Conservation (phyloP, 164 flowering plant species). For the Stephania japonica region DNA sequence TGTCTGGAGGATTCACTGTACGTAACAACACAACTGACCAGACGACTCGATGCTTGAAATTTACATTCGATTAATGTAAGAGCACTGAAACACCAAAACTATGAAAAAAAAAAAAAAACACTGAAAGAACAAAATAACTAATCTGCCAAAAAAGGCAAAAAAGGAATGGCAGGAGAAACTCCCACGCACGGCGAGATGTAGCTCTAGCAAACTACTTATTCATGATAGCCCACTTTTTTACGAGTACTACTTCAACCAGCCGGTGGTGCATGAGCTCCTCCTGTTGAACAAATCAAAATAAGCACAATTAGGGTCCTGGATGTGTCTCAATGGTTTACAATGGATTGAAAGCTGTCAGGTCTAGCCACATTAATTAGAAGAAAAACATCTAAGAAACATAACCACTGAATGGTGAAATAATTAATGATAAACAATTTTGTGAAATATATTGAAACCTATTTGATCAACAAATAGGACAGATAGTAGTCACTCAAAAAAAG, state of each 20-base stretch:
- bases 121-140: not conserved
- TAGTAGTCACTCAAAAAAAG: no score
- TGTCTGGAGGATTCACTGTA: not conserved
- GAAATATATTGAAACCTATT: no score
- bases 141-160: conserved; percentile 9
- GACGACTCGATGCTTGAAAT: not conserved
- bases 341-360: no score
- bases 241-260: conserved; percentile 26
- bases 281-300: conserved; percentile 16
- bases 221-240: conserved; percentile 10
- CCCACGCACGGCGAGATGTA: conserved; percentile 16
- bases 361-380: no score
- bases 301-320: not conserved
- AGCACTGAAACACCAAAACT: not conserved
- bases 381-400: no score
- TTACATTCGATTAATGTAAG: not conserved
- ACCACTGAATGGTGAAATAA: no score
- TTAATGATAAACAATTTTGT: no score
- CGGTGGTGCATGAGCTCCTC: conserved; percentile 30
- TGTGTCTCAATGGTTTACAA: not conserved
- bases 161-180: not conserved
- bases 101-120: not conserved
- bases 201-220: conserved; percentile 19
- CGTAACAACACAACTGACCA: not conserved
- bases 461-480: no score